Conservation (phyloP, 164 flowering plant species). For the Pachysandra terminalis region DNA sequence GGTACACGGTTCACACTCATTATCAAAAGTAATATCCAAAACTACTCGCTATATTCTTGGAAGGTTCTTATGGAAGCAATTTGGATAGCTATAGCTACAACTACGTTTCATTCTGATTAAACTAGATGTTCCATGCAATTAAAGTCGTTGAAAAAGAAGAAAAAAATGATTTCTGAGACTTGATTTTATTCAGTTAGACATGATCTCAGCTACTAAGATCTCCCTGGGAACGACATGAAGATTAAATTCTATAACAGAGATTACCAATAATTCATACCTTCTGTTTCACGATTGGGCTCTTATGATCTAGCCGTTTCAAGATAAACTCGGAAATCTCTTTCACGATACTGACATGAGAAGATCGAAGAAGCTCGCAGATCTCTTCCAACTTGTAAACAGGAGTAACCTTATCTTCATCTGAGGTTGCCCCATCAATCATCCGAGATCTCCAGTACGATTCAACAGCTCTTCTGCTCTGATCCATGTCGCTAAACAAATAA, state of each 20-base stretch:
- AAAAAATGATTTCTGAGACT: not conserved
- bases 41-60: too few relatives aligned
- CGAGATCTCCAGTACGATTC: constrained; percentile 97
- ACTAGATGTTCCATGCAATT: not conserved
- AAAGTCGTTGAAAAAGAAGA: not conserved
- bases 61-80: too few relatives aligned
- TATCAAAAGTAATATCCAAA: too few relatives aligned
- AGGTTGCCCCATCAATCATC: constrained; percentile 81
- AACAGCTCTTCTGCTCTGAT: constrained; percentile 90
- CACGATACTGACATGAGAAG: constrained; percentile 75
- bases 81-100: not conserved
- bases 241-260: not conserved
- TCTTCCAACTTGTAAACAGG: constrained; percentile 93
- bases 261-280: constrained; percentile 47
- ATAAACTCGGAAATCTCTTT: constrained; percentile 83
- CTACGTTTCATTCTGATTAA: not conserved
- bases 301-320: constrained; percentile 83
- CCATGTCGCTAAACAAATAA: constrained; percentile 36
- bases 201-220: not conserved
- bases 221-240: not conserved
- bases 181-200: not conserved
- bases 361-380: constrained; percentile 77
- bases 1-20: too few relatives aligned
- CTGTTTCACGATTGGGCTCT: constrained; percentile 87
- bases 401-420: constrained; percentile 89